Percentiles rank a stretch among this genome's conserved stretches.
Conservation (phyloP, 2,329 filamentous ascomycete species). For the Scedosporium minutisporum region DNA sequence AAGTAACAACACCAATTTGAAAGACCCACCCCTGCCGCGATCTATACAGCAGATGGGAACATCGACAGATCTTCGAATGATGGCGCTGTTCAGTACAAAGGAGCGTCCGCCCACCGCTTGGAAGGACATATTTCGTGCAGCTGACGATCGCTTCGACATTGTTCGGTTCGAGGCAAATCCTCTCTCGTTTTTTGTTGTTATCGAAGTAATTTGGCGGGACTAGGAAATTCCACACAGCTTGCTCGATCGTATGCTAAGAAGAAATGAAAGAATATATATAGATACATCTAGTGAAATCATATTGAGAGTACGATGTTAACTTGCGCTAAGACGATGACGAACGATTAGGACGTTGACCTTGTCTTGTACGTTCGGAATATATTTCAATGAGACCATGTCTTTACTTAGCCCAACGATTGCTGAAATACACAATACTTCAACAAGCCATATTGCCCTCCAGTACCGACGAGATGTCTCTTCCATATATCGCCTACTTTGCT, state of each 20-base stretch:
- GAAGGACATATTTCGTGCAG: constrained; percentile 30
- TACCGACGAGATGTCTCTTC: too few species aligned
- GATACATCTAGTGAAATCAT: too few species aligned
- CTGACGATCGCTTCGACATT: constrained; percentile 36
- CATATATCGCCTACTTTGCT: too few species aligned
- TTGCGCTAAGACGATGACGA: constrained; percentile 45
- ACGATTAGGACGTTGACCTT: constrained; percentile 39
- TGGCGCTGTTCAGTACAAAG: constrained; percentile 40
- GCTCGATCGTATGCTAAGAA: too few species aligned
- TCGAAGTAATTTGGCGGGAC: constrained; percentile 26
- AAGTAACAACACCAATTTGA: constrained; percentile 34
- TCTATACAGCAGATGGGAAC: constrained; percentile 38
- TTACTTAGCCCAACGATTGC: too few species aligned
- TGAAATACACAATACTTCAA: too few species aligned
- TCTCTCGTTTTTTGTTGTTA: constrained; percentile 24
- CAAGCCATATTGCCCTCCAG: too few species aligned
- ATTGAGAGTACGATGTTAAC: constrained; percentile 41
- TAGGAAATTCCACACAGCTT: constrained; percentile 3
- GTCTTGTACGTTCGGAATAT: constrained; percentile 2
- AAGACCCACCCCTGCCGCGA: constrained; percentile 15
- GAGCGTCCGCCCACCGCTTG: constrained; percentile 32
- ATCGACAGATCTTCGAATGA: constrained; percentile 43
- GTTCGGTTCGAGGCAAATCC: constrained; percentile 24
- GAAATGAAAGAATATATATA: too few species aligned
- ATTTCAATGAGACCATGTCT: not conserved